Evolutionary conservation across 345 rosid species (phyloP).

Genomic region (Eucalyptus viminalis): DNA sequence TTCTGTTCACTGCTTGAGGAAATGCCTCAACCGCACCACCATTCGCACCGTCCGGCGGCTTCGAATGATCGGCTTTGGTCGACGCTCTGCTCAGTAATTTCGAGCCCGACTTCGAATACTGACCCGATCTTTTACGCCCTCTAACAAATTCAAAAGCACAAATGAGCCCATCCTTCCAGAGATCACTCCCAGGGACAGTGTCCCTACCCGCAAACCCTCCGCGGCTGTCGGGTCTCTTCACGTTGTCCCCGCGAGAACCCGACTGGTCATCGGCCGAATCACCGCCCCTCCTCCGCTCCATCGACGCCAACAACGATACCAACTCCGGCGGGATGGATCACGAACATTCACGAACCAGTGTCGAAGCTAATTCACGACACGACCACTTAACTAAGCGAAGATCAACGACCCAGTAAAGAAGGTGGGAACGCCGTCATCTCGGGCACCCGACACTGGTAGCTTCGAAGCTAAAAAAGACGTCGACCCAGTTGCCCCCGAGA

Average conservation of each 20-base stretch:
- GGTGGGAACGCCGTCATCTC: too few relatives aligned
- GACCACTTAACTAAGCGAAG: neutral
- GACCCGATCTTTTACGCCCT: slow-evolving; percentile 14
- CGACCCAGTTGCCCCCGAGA: neutral
- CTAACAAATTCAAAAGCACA: slow-evolving; percentile 76
- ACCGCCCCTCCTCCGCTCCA: neutral
- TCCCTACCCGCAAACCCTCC: slow-evolving; percentile 10
- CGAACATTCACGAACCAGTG: neutral
- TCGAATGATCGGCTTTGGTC: slow-evolving; percentile 1
- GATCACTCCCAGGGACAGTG: slow-evolving; percentile 31
- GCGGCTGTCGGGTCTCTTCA: slow-evolving; percentile 17
- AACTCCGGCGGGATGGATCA: neutral
- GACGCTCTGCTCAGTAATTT: neutral
- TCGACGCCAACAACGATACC: neutral
- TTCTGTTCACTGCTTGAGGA: slow-evolving; percentile 1
- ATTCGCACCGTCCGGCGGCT: neutral
- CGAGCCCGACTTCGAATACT: slow-evolving; percentile 3
- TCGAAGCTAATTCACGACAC: neutral
- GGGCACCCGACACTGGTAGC: neutral
- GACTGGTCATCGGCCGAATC: neutral
- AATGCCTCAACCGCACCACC: slow-evolving; percentile 12
- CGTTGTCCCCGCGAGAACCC: too few relatives aligned
- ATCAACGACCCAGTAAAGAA: neutral
- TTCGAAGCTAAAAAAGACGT: neutral
- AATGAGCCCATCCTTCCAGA: slow-evolving; percentile 87